These are phyloP conservation scores for Salix purpurea DNA, from an alignment of 345 rosid species.

Conservation along the genomic window DNA sequence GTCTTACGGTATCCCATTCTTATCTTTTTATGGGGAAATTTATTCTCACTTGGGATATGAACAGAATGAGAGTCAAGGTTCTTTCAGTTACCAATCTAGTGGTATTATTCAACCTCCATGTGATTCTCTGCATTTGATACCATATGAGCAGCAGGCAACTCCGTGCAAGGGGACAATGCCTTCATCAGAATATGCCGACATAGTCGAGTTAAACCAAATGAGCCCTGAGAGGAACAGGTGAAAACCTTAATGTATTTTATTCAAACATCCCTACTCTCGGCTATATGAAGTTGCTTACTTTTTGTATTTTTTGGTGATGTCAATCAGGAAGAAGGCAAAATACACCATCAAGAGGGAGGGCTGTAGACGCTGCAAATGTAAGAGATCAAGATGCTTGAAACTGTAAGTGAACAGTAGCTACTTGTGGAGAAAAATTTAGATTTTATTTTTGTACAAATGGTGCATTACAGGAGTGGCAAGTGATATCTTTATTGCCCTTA, in stretches of 20 bases:
- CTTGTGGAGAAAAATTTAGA: neutral
- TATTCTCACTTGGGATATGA: neutral
- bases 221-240: constrained; percentile 29
- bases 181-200: constrained; percentile 15
- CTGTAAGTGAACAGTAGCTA: constrained; percentile 32
- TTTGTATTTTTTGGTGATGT: neutral
- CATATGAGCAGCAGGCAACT: constrained; percentile 15
- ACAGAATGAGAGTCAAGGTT: constrained; percentile 7
- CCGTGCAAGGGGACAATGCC: constrained; percentile 9
- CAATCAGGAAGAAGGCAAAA: constrained; percentile 24
- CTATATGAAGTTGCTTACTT: neutral
- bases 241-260: constrained; percentile 1
- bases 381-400: constrained; percentile 44
- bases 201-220: constrained; percentile 15
- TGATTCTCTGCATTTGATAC: constrained; percentile 6
- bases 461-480: neutral
- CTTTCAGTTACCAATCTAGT: constrained; percentile 8
- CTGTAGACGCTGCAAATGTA: constrained; percentile 42
- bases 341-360: constrained; percentile 8
- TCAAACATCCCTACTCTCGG: neutral
- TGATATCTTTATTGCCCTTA: neutral
- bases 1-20: neutral
- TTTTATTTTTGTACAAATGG: neutral
- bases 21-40: constrained; percentile 3
- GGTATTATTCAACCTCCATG: constrained; percentile 3